phyloP scores from a whole-genome alignment of 2,329 filamentous ascomycete genomes.

The Tolypocladium tropicale region DNA sequence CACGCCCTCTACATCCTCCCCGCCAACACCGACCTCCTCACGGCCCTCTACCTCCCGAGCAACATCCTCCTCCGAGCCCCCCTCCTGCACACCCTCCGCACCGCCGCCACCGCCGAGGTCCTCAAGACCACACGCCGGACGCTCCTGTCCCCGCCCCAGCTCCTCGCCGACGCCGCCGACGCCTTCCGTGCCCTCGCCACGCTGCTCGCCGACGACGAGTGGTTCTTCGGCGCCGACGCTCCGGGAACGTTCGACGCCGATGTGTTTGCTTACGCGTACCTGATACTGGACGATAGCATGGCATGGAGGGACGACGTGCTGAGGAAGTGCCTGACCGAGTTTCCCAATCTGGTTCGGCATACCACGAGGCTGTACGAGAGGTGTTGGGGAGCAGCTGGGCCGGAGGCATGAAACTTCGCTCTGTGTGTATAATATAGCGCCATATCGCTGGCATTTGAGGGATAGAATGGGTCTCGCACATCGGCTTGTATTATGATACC shows the following conservation, averaged over 20 bases:
- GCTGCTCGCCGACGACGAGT: conserved; percentile 27
- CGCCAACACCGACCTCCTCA: conserved; percentile 57
- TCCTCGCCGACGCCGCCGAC: conserved; percentile 32
- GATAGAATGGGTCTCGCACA: not conserved
- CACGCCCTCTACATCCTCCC: conserved; percentile 71
- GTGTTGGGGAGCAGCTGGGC: conserved; percentile 13
- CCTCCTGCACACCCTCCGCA: conserved; percentile 55
- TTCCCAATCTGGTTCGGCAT: conserved; percentile 49
- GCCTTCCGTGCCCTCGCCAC: conserved; percentile 37
- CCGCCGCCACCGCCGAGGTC: conserved; percentile 66
- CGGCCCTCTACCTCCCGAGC: conserved; percentile 62
- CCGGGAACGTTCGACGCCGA: conserved; percentile 78
- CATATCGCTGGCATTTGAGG: not conserved
- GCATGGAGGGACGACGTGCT: conserved; percentile 56
- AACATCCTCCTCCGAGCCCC: conserved; percentile 52
- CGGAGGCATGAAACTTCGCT: not conserved
- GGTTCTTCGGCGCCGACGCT: conserved; percentile 37
- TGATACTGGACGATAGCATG: conserved; percentile 57
- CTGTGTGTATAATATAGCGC: not conserved
- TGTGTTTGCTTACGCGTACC: conserved; percentile 81
- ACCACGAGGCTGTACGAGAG: conserved; percentile 21
- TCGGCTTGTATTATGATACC: not conserved
- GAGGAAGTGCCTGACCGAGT: conserved; percentile 41
- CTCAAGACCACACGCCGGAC: conserved; percentile 45
- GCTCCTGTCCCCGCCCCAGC: conserved; percentile 18